These are phyloP conservation scores for Corchorus capsularis DNA, from an alignment of 345 rosid genomes.

Conservation along the genomic window DNA sequence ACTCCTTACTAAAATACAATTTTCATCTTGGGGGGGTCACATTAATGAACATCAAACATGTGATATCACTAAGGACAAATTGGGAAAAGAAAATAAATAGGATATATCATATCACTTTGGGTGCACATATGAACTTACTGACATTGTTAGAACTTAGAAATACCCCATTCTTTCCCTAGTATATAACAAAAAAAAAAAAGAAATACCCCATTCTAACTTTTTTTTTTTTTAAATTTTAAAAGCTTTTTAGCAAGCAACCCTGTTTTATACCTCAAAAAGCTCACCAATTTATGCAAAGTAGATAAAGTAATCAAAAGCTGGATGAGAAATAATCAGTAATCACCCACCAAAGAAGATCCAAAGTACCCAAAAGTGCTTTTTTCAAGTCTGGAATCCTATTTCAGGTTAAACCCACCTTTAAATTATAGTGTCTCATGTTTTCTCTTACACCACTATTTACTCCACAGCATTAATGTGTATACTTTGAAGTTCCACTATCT, in stretches of 20 bases:
- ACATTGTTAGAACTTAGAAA: conserved; percentile 9
- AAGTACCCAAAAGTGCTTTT: conserved; percentile 20
- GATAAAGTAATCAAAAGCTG: conserved; percentile 13
- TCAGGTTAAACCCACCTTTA: conserved; percentile 8
- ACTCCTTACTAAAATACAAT: not conserved
- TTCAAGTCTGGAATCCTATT: conserved; percentile 27
- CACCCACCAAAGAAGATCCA: conserved; percentile 15
- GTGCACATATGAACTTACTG: conserved; percentile 21
- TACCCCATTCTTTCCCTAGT: not conserved
- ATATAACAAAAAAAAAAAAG: no score
- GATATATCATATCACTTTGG: conserved; percentile 18
- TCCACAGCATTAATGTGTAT: not conserved
- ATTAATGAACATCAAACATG: conserved; percentile 30
- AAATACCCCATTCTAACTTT: not conserved
- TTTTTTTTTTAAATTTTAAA: not conserved
- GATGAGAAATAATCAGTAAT: conserved; percentile 1
- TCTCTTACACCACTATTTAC: not conserved
- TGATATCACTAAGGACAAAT: conserved; percentile 37
- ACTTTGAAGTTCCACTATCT: not conserved
- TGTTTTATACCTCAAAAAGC: conserved; percentile 18
- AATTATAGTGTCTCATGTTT: not conserved
- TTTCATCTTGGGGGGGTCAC: conserved; percentile 18
- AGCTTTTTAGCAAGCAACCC: not conserved
- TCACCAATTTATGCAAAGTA: conserved; percentile 18
- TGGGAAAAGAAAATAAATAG: conserved; percentile 26